Percentiles rank a stretch among this genome's conserved stretches.
phyloP scores from a whole-genome alignment of 208 protist genomes.

The Leishmania arabica region DNA sequence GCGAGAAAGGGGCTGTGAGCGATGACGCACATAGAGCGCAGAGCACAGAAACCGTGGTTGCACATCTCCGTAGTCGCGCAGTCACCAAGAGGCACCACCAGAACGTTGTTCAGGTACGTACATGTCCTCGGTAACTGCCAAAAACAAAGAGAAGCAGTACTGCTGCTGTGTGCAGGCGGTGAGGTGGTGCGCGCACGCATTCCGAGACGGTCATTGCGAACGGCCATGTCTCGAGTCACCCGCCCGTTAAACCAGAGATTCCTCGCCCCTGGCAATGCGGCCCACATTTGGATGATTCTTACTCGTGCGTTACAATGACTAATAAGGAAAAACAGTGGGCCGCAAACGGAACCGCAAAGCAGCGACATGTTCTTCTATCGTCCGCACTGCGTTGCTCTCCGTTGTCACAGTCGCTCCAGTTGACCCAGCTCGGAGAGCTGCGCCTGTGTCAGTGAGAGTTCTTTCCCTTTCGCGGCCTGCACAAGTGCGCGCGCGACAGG shows the following conservation, averaged over 20 bases:
- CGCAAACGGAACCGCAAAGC: not conserved
- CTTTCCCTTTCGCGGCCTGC: conserved; percentile 10
- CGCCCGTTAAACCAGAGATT: not conserved
- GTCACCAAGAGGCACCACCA: not conserved
- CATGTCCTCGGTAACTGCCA: not conserved
- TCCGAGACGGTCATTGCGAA: not conserved
- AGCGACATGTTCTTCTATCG: not conserved
- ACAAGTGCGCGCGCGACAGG: conserved; percentile 12
- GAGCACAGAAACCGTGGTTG: not conserved
- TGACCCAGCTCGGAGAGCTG: conserved; percentile 13
- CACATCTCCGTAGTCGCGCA: not conserved
- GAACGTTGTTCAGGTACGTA: not conserved
- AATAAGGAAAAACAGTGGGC: not conserved
- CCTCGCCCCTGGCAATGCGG: not conserved
- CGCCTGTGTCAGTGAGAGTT: conserved; percentile 5
- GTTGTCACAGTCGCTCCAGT: conserved; percentile 5
- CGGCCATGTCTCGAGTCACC: not conserved
- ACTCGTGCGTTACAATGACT: not conserved
- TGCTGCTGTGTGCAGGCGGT: not conserved
- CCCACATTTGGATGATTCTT: not conserved
- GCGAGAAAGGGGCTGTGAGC: not conserved
- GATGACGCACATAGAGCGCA: not conserved
- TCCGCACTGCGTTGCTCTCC: not conserved
- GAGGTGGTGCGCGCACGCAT: not conserved
- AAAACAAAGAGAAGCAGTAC: not conserved